Evolutionary conservation across 2,329 filamentous ascomycete genomes (phyloP).

Genomic region (Intubia oerlemansii): DNA sequence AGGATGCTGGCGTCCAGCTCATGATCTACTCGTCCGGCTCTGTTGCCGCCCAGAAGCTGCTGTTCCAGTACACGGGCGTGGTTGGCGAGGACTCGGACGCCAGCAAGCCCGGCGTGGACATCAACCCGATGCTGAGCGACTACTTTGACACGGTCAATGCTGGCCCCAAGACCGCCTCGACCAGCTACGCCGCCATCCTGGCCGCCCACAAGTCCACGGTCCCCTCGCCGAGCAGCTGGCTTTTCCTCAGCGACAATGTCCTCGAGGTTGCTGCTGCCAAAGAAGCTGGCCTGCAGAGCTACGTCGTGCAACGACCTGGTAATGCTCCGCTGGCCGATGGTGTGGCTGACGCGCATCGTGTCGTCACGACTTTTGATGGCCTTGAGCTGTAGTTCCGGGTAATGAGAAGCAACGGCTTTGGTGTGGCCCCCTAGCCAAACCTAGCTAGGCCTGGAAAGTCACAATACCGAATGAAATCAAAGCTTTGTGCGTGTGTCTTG

Average conservation of each 20-base stretch:
- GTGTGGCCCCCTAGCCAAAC: too few species aligned
- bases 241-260: constrained; percentile 70
- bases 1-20: constrained; percentile 30
- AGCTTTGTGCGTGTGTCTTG: background rate
- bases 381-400: constrained; percentile 4
- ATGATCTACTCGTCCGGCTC: constrained; percentile 71
- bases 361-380: constrained; percentile 14
- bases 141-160: constrained; percentile 72
- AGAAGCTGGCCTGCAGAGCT: constrained; percentile 38
- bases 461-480: background rate
- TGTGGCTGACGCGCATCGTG: constrained; percentile 9
- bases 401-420: too few species aligned
- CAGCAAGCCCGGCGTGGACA: constrained; percentile 25
- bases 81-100: background rate
- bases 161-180: constrained; percentile 45
- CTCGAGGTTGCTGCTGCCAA: constrained; percentile 44
- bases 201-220: constrained; percentile 15
- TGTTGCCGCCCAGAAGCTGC: constrained; percentile 58
- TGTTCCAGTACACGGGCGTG: constrained; percentile 47
- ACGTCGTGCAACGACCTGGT: constrained; percentile 44
- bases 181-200: constrained; percentile 45
- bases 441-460: too few species aligned
- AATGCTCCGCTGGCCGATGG: constrained; percentile 40
- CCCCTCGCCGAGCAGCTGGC: constrained; percentile 29
- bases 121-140: constrained; percentile 35